Conservation (phyloP, 1,284 basidiomycete genomes). For the Xanthoconium separans region DNA sequence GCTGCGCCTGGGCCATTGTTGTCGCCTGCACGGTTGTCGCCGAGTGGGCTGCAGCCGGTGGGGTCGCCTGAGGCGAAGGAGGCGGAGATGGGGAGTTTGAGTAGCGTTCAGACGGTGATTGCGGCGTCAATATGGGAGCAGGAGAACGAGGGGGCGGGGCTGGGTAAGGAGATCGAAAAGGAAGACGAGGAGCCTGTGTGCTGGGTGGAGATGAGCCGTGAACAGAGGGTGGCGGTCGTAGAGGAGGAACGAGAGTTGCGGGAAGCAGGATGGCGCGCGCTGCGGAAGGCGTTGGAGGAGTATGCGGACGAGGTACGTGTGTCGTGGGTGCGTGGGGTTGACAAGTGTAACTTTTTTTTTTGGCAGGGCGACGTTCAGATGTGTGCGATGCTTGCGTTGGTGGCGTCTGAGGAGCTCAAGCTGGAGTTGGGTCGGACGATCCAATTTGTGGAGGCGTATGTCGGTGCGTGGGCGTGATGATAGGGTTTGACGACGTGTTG, state of each 20-base stretch:
- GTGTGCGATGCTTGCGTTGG: conserved; percentile 65
- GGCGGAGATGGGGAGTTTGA: conserved; percentile 40
- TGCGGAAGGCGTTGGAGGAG: conserved; percentile 57
- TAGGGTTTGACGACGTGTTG: neutral
- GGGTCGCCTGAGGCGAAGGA: neutral
- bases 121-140: conserved; percentile 40
- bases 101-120: conserved; percentile 68
- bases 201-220: conserved; percentile 33
- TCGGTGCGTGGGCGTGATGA: conserved; percentile 44
- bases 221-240: conserved; percentile 43
- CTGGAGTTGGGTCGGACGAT: conserved; percentile 43
- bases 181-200: conserved; percentile 6
- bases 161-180: neutral
- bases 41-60: neutral
- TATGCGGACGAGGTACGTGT: conserved; percentile 57
- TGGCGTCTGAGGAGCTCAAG: conserved; percentile 56
- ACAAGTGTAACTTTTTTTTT: neutral
- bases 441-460: conserved; percentile 66
- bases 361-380: conserved; percentile 71
- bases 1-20: conserved; percentile 35
- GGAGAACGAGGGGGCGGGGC: conserved; percentile 20
- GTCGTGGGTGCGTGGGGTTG: neutral
- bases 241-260: conserved; percentile 53
- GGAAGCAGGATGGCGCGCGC: conserved; percentile 53
- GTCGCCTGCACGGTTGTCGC: conserved; percentile 15